Base-by-base conservation (phyloP, 1,139 yeast species). In the Geotrichum reessii region DNA sequence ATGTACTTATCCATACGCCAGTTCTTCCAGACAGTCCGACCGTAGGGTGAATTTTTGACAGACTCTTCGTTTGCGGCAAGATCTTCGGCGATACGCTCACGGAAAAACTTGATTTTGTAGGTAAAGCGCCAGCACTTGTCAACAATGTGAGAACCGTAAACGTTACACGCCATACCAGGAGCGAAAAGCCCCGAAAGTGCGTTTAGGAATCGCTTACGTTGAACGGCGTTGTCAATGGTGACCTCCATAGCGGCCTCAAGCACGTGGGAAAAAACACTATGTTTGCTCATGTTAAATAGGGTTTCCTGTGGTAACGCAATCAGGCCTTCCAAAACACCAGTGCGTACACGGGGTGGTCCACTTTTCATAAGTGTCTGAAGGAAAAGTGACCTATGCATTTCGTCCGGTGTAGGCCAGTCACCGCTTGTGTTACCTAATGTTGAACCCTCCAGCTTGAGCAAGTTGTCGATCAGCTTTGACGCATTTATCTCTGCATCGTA, bases 391-490 rank as follows among this genome's bases (percentile, higher is more conserved):
- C 95, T 78, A 74, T 93, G 84, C 77, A 95, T 83, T 71, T 89
- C 96, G 66, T 87, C 93, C 0, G 93, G 87, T 0, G 96, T 87
- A 52, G 96, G 95, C 95, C 96, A 87, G 70, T 89, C 96, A 65
- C 85, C 95, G 64, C 82, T 80, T 1, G 90, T 86, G 70, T 87
- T 87, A 33, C 95, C 95, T 61, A 88, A 74, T 1, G 96, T 89
- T 0, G 95, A 87, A 1, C 81, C 74, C 2, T 84, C 77, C 62
- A 89, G 74, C 66, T 81, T 81, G 56, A 89, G 76, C 22, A 86
- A 79, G 62, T 85, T 85, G 66, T 87, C 95, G 64, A 88, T 81
- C 24, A 87, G 78, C 33, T 78, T 61, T 2, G 59, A 64, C 47
- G 79, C 76, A 33, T 72, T 73, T 47, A 69, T 68, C 17, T 73